Evolutionary conservation across 495 filamentous ascomycete genomes (phyloP), one percentile per base, ranked within the genome.

Genomic region (Trichodelitschia bisporula): DNA sequence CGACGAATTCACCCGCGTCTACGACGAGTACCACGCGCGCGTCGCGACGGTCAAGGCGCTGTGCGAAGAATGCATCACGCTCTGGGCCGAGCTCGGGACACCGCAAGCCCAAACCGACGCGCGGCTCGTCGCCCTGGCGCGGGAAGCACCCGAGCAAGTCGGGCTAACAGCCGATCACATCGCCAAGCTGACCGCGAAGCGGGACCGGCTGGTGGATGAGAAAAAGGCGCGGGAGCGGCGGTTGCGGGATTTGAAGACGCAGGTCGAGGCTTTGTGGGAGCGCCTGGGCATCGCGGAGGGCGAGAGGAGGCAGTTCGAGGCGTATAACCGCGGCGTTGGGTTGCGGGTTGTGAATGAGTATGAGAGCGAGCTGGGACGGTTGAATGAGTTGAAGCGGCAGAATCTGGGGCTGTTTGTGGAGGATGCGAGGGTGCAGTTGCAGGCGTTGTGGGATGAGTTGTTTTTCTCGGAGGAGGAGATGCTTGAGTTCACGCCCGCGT

Each of bases 391-490:
- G 28, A 99, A 95, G 59, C 58, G 72, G 45, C 77, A 95, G 45
- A 93, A 95, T 39, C 56, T 99, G 30, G 80, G 92, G 49, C 51
- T 92, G 1, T 95, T 95, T 41, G 77, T 99, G 15, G 84, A 93
- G 42, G 83, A 93, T 55, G 76, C 84, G 12, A 67, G 89, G 24
- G 74, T 61, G 55, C 75, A 75, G 35, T 62, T 99, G 8, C 80
- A 89, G 44, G 83, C 86, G 41, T 64, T 99, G 2, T 99, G 86
- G 86, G 84, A 95, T 45, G 57, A 64, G 4, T 55, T 99, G 3
- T 95, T 80, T 51, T 79, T 82, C 46, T 91, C 80, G 1, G 86
- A 99, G 48, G 84, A 93, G 42, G 86, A 99, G 48, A 93, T 92
- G 77, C 61, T 91, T 32, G 82, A 93, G 35, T 99, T 95, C 37